Evolutionary conservation across 108 stramenopile species (phyloP), one percentile per base, ranked within the genome.

Genomic region (Skeletonema menzelii): DNA sequence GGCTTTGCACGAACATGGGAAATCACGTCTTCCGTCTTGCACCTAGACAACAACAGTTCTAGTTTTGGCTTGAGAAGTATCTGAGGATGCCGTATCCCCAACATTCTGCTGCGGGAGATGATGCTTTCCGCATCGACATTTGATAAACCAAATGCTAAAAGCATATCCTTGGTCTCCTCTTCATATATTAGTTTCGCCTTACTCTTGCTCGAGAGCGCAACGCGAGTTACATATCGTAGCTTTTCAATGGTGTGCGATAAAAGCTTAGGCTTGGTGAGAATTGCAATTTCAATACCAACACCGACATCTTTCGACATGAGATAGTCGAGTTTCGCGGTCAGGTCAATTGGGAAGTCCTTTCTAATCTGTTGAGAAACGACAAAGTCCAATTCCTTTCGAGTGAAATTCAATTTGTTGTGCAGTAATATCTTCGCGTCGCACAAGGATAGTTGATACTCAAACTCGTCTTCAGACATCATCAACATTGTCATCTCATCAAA

Each of bases 191-290:
- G n/a, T 42, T 42, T 42, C n/a, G 40, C 40, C 15, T 42, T n/a
- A 15, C 15, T 42, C 3, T 5, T 42, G 4, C 40, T 42, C 11
- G 15, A 42, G 40, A 42, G 40, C 15, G 14, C 40, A 38, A 38
- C 6, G 15, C 40, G 40, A n/a, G 44, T 55, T 19, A 34, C 31
- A 15, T 55, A 31, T 20, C 20, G 47, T 31, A 46, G 47, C 28
- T 63, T 63, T 19, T 40, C 35, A 34, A 37, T 19, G 35, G 61
- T 34, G 20, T 63, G 31, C 22, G 61, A 63, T 19, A 63, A 34
- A 37, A 63, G 61, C 32, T 20, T 63, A 8, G 61, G 61, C 8
- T 20, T 34, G 61, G 61, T 24, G 4, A 63, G 32, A 30, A 63
- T 34, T 12, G 61, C 61, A 19, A 19, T 63, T 17, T 63, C 38